Evolutionary conservation across 1,284 basidiomycete genomes (phyloP), one percentile per base, ranked within the genome.

Genomic region (Sutorius eximius): DNA sequence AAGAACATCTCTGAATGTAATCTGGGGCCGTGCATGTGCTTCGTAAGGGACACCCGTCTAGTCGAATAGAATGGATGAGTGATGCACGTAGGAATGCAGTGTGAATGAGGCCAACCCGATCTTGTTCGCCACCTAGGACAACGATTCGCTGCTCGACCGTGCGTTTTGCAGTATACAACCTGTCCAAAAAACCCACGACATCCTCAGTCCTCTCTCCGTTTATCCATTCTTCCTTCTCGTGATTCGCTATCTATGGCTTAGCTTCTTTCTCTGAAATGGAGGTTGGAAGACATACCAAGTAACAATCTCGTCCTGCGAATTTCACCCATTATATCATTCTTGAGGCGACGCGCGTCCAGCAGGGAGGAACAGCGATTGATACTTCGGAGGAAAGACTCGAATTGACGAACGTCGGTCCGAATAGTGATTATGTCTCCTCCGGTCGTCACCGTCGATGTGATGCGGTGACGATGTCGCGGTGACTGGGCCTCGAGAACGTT

Each of bases 241-340:
- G 88, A 63, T 86, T 87, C 13, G 87, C 89, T 89, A 52, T 30
- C 53, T 43, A 52, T 40, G 22, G 15, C n/a, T 67, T 13, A 60
- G 24, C 46, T 43, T 58, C 44, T 52, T 38, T 24, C 13, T 40
- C 33, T 34, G 34, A 55, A 5, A 33, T 37, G 13, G 29, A 20
- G 18, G 30, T 45, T 27, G 33, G 33, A 52, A 37, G 47, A 45
- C 53, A 10, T 66, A 89, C 89, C 87, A 36, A 93, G 77, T 29
- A 87, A 64, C 42, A 85, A 67, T 43, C 90, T 79, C 2, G 92
- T 94, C 60, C 86, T 78, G 48, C 94, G 76, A 49, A 95, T 92
- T 73, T 97, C 94, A 13, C 90, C 83, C 59, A 91, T 82, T 33
- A 98, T 81, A 62, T 98, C 95, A 60, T 92, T 94, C 71, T 95